Evolutionary conservation across 805 yeast species (phyloP).

Genomic region (Metschnikowia colocasiae): DNA sequence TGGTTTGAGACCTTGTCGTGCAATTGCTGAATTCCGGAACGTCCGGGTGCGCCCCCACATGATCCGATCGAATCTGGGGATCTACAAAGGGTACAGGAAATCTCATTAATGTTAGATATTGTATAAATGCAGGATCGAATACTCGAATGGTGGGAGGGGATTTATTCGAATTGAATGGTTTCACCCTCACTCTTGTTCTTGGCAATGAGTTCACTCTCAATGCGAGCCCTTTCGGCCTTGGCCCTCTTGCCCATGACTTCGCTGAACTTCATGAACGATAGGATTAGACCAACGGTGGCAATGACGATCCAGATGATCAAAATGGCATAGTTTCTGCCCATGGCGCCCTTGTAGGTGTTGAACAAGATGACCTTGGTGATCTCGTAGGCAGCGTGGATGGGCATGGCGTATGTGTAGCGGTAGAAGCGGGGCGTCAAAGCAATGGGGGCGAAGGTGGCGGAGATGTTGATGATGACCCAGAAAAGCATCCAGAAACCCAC

Average conservation of each 20-base stretch:
- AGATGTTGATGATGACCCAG: conserved; percentile 65
- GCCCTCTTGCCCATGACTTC: conserved; percentile 30
- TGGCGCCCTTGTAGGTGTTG: conserved; percentile 49
- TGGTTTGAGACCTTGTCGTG: no score
- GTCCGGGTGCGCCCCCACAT: no score
- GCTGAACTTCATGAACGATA: conserved; percentile 43
- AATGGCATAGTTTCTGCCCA: conserved; percentile 62
- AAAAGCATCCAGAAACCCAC: conserved; percentile 69
- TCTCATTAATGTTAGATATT: no score
- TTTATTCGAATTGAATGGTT: conserved; percentile 7
- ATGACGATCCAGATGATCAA: conserved; percentile 58
- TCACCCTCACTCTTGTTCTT: conserved; percentile 10
- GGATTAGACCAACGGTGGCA: conserved; percentile 42
- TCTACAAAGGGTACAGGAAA: no score
- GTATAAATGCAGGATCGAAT: no score
- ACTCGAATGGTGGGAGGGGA: no score
- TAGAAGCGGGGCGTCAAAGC: conserved; percentile 55
- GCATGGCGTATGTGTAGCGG: conserved; percentile 65
- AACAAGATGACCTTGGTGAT: conserved; percentile 57
- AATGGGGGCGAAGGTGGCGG: conserved; percentile 66
- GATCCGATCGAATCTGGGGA: no score
- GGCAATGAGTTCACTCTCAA: conserved; percentile 13
- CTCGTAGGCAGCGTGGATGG: conserved; percentile 63
- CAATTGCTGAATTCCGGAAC: no score
- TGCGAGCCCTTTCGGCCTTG: conserved; percentile 13